Evolutionary conservation across 2,329 filamentous ascomycete species (phyloP).

Genomic region (Neofusicoccum cordaticola): DNA sequence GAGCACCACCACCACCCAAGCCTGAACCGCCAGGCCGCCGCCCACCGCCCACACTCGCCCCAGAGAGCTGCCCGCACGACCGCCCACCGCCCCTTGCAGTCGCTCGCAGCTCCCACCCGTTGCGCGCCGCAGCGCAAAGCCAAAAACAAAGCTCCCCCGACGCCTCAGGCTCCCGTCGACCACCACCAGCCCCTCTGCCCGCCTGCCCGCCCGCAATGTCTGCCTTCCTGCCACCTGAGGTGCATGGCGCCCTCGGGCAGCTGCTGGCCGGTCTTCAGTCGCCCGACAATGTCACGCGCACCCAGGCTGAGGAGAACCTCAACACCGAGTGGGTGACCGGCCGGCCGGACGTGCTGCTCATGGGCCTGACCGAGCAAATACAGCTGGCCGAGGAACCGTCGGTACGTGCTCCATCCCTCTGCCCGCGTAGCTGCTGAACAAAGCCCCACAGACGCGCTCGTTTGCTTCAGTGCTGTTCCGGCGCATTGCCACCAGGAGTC

Average conservation of each 20-base stretch:
- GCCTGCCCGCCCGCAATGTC: slow-evolving; percentile 60
- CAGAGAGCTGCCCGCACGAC: background rate
- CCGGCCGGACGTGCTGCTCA: slow-evolving; percentile 81
- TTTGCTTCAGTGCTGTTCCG: slow-evolving; percentile 94
- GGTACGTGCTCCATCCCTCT: slow-evolving; percentile 49
- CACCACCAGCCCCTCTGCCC: background rate
- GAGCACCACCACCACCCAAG: slow-evolving; percentile 1
- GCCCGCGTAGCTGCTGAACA: slow-evolving; percentile 7
- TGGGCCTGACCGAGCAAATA: slow-evolving; percentile 92
- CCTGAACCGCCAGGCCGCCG: background rate
- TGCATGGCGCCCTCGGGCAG: slow-evolving; percentile 79
- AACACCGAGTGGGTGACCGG: slow-evolving; percentile 83
- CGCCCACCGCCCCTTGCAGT: background rate
- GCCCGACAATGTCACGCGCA: slow-evolving; percentile 79
- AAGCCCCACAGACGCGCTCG: slow-evolving; percentile 67
- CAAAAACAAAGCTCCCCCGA: background rate
- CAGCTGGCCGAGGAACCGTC: slow-evolving; percentile 70
- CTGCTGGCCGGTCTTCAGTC: slow-evolving; percentile 83
- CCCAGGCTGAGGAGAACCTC: slow-evolving; percentile 84
- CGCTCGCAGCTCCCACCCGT: background rate
- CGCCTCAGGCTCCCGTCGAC: slow-evolving; percentile 1
- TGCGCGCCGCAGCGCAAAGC: slow-evolving; percentile 15
- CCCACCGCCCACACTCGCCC: background rate
- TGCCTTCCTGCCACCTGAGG: slow-evolving; percentile 71
- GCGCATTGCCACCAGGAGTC: slow-evolving; percentile 83